Conservation (phyloP, 106 monocot species). For the Posidonia australis region DNA sequence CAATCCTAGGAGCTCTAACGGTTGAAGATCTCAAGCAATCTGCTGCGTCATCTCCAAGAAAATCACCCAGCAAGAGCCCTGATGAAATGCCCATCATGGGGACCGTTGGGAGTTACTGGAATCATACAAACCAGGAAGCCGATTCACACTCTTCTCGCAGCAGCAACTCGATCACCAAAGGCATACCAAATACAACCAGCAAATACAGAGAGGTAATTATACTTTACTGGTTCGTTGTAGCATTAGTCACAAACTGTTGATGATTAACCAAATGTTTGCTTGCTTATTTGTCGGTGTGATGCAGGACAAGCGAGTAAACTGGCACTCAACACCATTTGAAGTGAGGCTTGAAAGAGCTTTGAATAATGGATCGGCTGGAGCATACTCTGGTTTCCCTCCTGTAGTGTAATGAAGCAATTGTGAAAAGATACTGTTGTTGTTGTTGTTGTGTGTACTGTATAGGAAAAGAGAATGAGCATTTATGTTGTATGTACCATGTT, state of each 20-base stretch:
- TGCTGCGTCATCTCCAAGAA: slow-evolving; percentile 34
- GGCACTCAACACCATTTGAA: slow-evolving; percentile 63
- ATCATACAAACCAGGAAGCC: slow-evolving; percentile 7
- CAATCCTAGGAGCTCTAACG: slow-evolving; percentile 74
- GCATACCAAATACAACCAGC: slow-evolving; percentile 66
- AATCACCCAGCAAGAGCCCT: slow-evolving; percentile 45
- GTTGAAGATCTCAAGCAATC: slow-evolving; percentile 62
- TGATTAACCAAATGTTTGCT: not conserved
- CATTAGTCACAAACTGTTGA: too few species aligned
- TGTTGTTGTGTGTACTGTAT: too few species aligned
- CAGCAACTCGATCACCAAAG: slow-evolving; percentile 19
- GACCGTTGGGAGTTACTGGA: slow-evolving; percentile 77
- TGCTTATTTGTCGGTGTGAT: not conserved
- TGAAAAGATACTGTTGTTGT: too few species aligned
- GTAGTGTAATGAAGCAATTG: too few species aligned
- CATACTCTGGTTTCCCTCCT: too few species aligned
- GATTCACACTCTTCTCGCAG: slow-evolving; percentile 12
- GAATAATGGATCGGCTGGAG: too few species aligned
- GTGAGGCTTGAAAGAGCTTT: slow-evolving; percentile 45
- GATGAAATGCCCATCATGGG: slow-evolving; percentile 79
- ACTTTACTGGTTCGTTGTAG: not conserved
- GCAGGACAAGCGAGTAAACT: slow-evolving; percentile 58
- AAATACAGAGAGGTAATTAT: slow-evolving; percentile 54
- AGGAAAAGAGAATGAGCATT: too few species aligned
- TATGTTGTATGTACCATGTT: too few species aligned